These are phyloP conservation scores for Zygoascus hellenicus DNA, from an alignment of 1,139 yeast species.

Conservation along the genomic window DNA sequence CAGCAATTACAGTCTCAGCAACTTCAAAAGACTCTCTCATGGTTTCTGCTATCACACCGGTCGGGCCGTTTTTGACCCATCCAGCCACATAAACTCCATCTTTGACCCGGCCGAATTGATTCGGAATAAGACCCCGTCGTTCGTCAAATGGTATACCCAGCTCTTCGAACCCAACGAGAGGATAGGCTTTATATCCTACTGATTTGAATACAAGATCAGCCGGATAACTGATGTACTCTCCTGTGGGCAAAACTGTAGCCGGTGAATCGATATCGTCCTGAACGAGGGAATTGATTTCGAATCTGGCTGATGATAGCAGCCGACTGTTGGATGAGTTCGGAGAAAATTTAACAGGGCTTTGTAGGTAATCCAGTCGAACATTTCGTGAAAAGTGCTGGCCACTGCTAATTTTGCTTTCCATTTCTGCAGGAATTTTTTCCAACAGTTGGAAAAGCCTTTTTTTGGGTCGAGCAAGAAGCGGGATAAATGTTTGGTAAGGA, in stretches of 20 bases:
- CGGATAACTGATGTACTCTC: slow-evolving; percentile 36
- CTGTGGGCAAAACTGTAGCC: slow-evolving; percentile 40
- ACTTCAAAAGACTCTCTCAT: slow-evolving; percentile 81
- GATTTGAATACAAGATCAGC: slow-evolving; percentile 75
- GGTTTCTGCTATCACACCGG: slow-evolving; percentile 88
- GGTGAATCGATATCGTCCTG: slow-evolving; percentile 29
- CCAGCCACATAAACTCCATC: slow-evolving; percentile 77
- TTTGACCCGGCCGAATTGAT: slow-evolving; percentile 50
- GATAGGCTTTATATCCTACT: slow-evolving; percentile 74
- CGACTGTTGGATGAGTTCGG: slow-evolving; percentile 33
- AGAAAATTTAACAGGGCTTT: slow-evolving; percentile 56
- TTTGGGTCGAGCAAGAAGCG: slow-evolving; percentile 53
- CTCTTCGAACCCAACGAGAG: slow-evolving; percentile 51
- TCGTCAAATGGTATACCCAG: slow-evolving; percentile 51
- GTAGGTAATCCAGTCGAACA: slow-evolving; percentile 69
- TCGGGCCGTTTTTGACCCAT: slow-evolving; percentile 86
- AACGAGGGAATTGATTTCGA: slow-evolving; percentile 43
- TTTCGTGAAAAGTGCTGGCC: slow-evolving; percentile 18
- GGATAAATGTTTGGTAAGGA: slow-evolving; percentile 36
- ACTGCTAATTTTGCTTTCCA: slow-evolving; percentile 21
- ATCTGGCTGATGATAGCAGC: slow-evolving; percentile 44
- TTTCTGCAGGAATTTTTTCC: slow-evolving; percentile 39
- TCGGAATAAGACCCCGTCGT: slow-evolving; percentile 49
- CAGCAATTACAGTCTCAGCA: slow-evolving; percentile 58
- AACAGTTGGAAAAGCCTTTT: slow-evolving; percentile 65